Evolutionary conservation across 2,329 filamentous ascomycete species (phyloP), one percentile per base, ranked within the genome.

Genomic region (Colletotrichum sp.): DNA sequence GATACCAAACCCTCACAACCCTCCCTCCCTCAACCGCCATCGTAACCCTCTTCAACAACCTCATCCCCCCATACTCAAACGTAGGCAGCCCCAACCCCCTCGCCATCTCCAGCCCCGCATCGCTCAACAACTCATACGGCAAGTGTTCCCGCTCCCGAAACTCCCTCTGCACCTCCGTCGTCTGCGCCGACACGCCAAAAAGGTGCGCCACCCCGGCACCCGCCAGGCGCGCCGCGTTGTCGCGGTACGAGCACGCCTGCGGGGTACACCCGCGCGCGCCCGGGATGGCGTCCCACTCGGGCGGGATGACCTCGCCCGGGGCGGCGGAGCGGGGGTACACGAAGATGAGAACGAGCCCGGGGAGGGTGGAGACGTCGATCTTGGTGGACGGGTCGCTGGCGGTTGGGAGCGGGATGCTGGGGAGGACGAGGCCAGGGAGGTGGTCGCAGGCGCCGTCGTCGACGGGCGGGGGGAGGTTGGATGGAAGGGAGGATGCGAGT

Each of bases 291-390:
- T 19, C 55, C 55, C 55, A 59, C 6, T 29, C 55, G 15, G 25
- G 25, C 22, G 25, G 15, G 55, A 59, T 29, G 25, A 27, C 25
- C n/a, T 59, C 55, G 55, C 27, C 15, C 25, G 25, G 5, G 15
- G 55, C 8, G 13, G 25, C 25, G 8, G 55, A 16, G 55, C 55
- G 25, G 9, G 25, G 15, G 13, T 29, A 27, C 4, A 25, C 0
- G 3, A 59, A 59, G 15, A 59, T 29, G 25, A 59, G 4, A 0
- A 1, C 0, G 0, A 29, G n/a, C 0, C 7, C 1, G 0, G n/a
- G 0, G 7, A 27, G 55, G 25, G 9, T 6, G 7, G 55, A 59
- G 25, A 59, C 8, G 27, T 59, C 55, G 15, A 19, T 19, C 8
- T 8, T 29, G 0, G 13, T 19, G 22, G 22, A 59, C 3, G 55